Evolutionary conservation across 2,329 filamentous ascomycete genomes (phyloP).

Genomic region (Paradendryphiella salina): DNA sequence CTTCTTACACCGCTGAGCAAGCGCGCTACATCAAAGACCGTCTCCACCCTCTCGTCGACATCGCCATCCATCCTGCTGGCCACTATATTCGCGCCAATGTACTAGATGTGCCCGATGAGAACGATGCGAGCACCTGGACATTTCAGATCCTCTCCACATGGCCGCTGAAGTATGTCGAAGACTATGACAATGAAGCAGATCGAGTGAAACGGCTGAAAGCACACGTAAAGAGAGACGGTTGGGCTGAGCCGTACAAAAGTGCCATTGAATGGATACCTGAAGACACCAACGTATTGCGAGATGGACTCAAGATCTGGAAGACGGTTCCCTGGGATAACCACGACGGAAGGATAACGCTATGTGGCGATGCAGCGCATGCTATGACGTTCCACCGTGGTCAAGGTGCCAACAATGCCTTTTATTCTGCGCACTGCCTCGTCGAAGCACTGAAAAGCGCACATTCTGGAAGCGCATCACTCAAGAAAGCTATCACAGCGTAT

Average conservation of each 20-base stretch:
- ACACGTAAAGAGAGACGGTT: slow-evolving; percentile 31
- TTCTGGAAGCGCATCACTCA: slow-evolving; percentile 4
- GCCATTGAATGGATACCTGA: slow-evolving; percentile 42
- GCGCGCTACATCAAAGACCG: slow-evolving; percentile 31
- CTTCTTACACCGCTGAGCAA: slow-evolving; percentile 31
- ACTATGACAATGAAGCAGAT: slow-evolving; percentile 33
- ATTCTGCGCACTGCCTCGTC: slow-evolving; percentile 38
- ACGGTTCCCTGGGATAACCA: slow-evolving; percentile 42
- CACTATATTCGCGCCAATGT: slow-evolving; percentile 39
- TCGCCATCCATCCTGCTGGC: slow-evolving; percentile 38
- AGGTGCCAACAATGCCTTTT: slow-evolving; percentile 45
- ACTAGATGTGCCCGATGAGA: slow-evolving; percentile 38
- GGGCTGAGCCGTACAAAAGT: slow-evolving; percentile 43
- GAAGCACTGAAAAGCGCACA: slow-evolving; percentile 28
- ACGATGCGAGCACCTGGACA: slow-evolving; percentile 42
- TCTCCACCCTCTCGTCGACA: slow-evolving; percentile 38
- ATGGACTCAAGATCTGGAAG: slow-evolving; percentile 44
- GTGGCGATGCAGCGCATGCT: slow-evolving; percentile 48
- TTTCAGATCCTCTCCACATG: slow-evolving; percentile 44
- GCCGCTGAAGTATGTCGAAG: slow-evolving; percentile 31
- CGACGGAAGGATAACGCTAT: slow-evolving; percentile 40
- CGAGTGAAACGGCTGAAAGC: slow-evolving; percentile 33
- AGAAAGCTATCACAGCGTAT: slow-evolving; percentile 31
- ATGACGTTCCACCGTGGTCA: slow-evolving; percentile 50
- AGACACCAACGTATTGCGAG: slow-evolving; percentile 33